phyloP scores from a whole-genome alignment of 2,329 filamentous ascomycete genomes.

The Microthyrium microscopicum region DNA sequence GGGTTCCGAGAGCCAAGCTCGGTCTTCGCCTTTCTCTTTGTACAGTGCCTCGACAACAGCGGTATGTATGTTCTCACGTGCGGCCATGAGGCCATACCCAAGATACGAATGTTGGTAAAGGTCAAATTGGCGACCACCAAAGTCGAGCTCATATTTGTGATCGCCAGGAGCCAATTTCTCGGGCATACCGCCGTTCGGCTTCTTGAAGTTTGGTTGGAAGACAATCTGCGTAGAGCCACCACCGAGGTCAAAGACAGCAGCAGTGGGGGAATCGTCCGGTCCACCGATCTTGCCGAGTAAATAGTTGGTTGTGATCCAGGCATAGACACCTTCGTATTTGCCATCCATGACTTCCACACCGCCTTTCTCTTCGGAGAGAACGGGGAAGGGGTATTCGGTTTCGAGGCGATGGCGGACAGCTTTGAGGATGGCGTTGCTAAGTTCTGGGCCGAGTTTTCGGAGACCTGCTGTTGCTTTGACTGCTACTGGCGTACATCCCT shows the following conservation, averaged over 20 bases:
- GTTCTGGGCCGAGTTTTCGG: slow-evolving; percentile 65
- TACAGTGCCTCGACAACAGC: slow-evolving; percentile 56
- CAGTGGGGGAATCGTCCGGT: slow-evolving; percentile 76
- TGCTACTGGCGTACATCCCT: slow-evolving; percentile 84
- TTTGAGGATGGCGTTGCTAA: slow-evolving; percentile 68
- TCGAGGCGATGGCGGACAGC: slow-evolving; percentile 75
- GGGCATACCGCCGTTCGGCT: slow-evolving; percentile 57
- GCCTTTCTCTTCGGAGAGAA: slow-evolving; percentile 67
- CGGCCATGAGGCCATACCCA: slow-evolving; percentile 91
- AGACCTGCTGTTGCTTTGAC: slow-evolving; percentile 95
- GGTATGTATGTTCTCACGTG: slow-evolving; percentile 71
- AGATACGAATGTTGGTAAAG: slow-evolving; percentile 98
- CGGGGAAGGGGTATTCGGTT: slow-evolving; percentile 82
- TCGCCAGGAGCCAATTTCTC: slow-evolving; percentile 74
- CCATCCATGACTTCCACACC: slow-evolving; percentile 97
- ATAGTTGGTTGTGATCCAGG: slow-evolving; percentile 99
- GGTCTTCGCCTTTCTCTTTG: slow-evolving; percentile 35
- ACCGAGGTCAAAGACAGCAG: slow-evolving; percentile 88
- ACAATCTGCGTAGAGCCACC: slow-evolving; percentile 97
- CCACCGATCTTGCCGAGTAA: slow-evolving; percentile 93
- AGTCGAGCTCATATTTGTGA: slow-evolving; percentile 86
- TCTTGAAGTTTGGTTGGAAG: slow-evolving; percentile 86
- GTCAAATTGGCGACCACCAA: slow-evolving; percentile 78
- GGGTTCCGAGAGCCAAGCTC: slow-evolving; percentile 50
- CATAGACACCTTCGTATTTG: slow-evolving; percentile 91